Conservation (phyloP, 164 flowering plant genomes). For the Kingdonia uniflora region DNA sequence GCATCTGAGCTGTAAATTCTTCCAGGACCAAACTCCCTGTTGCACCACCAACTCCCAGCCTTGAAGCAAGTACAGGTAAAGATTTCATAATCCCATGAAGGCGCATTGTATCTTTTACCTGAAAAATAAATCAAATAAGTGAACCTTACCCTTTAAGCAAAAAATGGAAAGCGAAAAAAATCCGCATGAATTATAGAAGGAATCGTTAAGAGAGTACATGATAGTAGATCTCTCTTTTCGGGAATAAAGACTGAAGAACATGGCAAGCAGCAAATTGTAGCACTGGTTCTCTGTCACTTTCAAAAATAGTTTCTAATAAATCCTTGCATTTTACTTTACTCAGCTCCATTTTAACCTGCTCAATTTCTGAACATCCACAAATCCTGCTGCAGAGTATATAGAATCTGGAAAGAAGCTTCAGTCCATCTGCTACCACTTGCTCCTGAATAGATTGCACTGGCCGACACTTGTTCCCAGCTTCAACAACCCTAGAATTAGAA, state of each 20-base stretch:
- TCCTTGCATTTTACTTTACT: slow-evolving; percentile 61
- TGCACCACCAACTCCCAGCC: slow-evolving; percentile 66
- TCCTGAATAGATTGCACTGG: slow-evolving; percentile 63
- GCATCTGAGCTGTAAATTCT: slow-evolving; percentile 93
- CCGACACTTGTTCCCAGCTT: slow-evolving; percentile 49
- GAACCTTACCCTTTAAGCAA: not conserved
- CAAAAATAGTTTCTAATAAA: slow-evolving; percentile 68
- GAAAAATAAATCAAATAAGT: not conserved
- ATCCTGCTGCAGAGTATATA: slow-evolving; percentile 40
- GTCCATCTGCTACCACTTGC: slow-evolving; percentile 88
- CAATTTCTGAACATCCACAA: slow-evolving; percentile 26
- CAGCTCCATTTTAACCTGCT: slow-evolving; percentile 48
- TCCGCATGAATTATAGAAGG: not conserved
- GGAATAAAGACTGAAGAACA: slow-evolving; percentile 79
- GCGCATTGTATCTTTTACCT: slow-evolving; percentile 96
- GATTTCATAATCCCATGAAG: slow-evolving; percentile 80
- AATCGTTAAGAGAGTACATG: slow-evolving; percentile 35
- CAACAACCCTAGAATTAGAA: slow-evolving; percentile 37
- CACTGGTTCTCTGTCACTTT: slow-evolving; percentile 84
- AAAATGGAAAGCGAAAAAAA: not conserved
- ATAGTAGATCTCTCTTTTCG: slow-evolving; percentile 65
- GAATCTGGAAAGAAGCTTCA: slow-evolving; percentile 64
- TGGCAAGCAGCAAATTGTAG: slow-evolving; percentile 82
- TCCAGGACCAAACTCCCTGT: slow-evolving; percentile 74
- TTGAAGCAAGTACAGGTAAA: slow-evolving; percentile 55